phyloP scores from a whole-genome alignment of 202 grass and related monocot species.

The Carex sylvatica region DNA sequence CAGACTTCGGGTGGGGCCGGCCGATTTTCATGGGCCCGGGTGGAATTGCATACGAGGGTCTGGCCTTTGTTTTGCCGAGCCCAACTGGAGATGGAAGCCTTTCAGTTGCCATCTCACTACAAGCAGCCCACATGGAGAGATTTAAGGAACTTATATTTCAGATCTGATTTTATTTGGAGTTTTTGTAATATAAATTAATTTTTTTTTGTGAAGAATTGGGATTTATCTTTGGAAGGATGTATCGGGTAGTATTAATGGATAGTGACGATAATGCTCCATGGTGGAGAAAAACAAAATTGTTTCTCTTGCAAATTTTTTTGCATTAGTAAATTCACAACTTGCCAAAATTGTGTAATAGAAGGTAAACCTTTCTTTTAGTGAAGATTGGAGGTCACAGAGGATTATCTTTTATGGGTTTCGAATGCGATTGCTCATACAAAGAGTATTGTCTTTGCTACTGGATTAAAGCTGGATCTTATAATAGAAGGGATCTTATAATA shows the following conservation, averaged over 20 bases:
- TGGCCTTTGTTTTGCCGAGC: conserved; percentile 70
- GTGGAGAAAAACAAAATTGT: background rate
- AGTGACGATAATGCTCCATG: background rate
- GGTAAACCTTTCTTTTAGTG: too few relatives aligned
- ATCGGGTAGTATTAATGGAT: background rate
- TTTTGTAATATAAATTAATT: background rate
- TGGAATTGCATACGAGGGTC: conserved; percentile 62
- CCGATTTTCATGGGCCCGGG: conserved; percentile 91
- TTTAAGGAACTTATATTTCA: conserved; percentile 68
- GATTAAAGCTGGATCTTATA: background rate
- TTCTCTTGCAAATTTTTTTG: background rate
- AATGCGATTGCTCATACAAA: too few relatives aligned
- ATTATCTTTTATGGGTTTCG: too few relatives aligned
- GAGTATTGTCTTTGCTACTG: too few relatives aligned
- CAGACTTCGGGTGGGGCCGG: conserved; percentile 78
- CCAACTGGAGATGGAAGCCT: conserved; percentile 49
- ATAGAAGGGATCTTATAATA: background rate
- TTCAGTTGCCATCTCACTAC: conserved; percentile 68
- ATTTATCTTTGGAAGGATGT: background rate
- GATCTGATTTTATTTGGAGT: background rate
- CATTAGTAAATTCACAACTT: background rate
- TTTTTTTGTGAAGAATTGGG: background rate
- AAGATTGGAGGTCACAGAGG: too few relatives aligned
- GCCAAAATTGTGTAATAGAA: background rate
- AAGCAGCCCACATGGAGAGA: conserved; percentile 80